Conservation (phyloP, 2,329 filamentous ascomycete species). For the Fonsecaea monophora region DNA sequence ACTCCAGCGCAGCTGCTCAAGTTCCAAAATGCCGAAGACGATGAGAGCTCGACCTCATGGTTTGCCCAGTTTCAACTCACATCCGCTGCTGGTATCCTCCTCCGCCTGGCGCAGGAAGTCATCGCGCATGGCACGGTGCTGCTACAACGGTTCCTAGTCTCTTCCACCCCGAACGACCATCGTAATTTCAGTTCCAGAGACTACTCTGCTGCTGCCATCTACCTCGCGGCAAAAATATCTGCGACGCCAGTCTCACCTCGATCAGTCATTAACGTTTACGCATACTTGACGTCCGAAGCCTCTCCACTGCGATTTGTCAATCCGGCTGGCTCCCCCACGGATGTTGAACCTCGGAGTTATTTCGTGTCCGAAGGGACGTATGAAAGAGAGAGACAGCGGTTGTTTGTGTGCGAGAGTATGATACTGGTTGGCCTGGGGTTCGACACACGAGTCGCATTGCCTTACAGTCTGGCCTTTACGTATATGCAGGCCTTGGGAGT, state of each 20-base stretch:
- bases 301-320: constrained; percentile 57
- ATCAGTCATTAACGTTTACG: constrained; percentile 83
- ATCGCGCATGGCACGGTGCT: constrained; percentile 85
- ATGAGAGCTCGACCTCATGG: constrained; percentile 53
- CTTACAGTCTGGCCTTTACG: constrained; percentile 84
- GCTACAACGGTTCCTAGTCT: constrained; percentile 66
- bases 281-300: constrained; percentile 72
- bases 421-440: constrained; percentile 80
- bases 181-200: constrained; percentile 61
- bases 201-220: constrained; percentile 80
- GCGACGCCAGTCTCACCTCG: constrained; percentile 76
- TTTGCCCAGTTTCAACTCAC: constrained; percentile 55
- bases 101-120: constrained; percentile 83
- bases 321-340: constrained; percentile 39
- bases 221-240: constrained; percentile 82
- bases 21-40: constrained; percentile 35
- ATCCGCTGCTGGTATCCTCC: constrained; percentile 66
- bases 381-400: constrained; percentile 65
- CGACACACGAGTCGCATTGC: constrained; percentile 82
- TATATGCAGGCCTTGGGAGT: constrained; percentile 90
- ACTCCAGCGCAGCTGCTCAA: constrained; percentile 54
- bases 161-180: constrained; percentile 24
- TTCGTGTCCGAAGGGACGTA: constrained; percentile 78
- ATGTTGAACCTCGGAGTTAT: constrained; percentile 60
- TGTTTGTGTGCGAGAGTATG: constrained; percentile 77